phyloP scores from a whole-genome alignment of 1,284 basidiomycete species.

The Austroboletus novae-zelandiae region DNA sequence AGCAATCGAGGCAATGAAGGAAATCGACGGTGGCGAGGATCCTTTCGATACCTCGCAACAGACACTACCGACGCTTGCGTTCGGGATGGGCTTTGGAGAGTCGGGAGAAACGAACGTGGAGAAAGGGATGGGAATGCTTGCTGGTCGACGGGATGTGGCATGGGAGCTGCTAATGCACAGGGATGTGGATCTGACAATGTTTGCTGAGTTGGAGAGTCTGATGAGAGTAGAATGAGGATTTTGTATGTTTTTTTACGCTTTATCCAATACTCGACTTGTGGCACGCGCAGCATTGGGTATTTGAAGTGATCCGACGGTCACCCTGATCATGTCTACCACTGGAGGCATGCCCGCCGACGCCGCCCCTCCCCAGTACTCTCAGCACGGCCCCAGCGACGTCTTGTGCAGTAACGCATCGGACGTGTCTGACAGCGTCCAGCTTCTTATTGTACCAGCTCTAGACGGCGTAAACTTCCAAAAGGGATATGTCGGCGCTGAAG shows the following conservation, averaged over 20 bases:
- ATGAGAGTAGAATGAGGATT: constrained; percentile 54
- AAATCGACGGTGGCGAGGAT: constrained; percentile 79
- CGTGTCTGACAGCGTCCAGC: constrained; percentile 40
- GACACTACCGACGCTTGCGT: constrained; percentile 56
- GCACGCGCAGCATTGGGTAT: background rate
- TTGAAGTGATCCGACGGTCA: too few relatives aligned
- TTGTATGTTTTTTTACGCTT: constrained; percentile 1
- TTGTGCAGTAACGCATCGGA: constrained; percentile 11
- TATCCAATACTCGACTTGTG: constrained; percentile 17
- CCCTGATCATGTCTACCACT: constrained; percentile 28
- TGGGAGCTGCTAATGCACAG: constrained; percentile 66
- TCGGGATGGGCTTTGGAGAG: constrained; percentile 77
- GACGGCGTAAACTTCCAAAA: constrained; percentile 74
- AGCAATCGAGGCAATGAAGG: constrained; percentile 80
- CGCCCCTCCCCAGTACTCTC: constrained; percentile 40
- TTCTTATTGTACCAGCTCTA: constrained; percentile 64
- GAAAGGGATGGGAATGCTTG: constrained; percentile 72
- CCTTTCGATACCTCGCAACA: constrained; percentile 65
- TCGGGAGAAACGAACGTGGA: constrained; percentile 62
- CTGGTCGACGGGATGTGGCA: constrained; percentile 66
- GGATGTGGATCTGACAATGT: constrained; percentile 69
- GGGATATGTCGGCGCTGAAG: constrained; percentile 75
- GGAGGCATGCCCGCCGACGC: constrained; percentile 24
- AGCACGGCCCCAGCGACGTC: constrained; percentile 28
- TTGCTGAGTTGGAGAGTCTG: constrained; percentile 73